A percentile compares a stretch with the other conserved stretches of the same genome.
phyloP scores from a whole-genome alignment of 2,329 filamentous ascomycete genomes.

The Penicillium sp. region DNA sequence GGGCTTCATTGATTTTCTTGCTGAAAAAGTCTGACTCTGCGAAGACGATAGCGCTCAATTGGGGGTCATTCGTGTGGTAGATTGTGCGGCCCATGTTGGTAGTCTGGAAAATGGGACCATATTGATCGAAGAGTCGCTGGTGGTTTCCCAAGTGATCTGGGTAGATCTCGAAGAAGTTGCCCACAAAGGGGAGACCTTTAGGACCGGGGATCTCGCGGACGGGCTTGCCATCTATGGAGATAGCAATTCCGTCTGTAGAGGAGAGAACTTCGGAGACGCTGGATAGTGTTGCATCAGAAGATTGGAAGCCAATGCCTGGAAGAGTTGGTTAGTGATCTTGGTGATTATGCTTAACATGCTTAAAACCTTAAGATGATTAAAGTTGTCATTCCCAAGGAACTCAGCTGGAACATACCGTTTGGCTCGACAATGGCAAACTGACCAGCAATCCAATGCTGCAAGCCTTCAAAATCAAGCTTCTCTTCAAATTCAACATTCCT shows the following conservation, averaged over 20 bases:
- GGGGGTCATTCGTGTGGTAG: constrained; percentile 60
- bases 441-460: constrained; percentile 34
- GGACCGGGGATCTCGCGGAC: constrained; percentile 36
- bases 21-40: constrained; percentile 60
- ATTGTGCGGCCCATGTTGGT: constrained; percentile 58
- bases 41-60: constrained; percentile 55
- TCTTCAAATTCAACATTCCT: constrained; percentile 32
- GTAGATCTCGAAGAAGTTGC: constrained; percentile 62
- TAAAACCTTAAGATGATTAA: background rate
- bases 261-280: constrained; percentile 22
- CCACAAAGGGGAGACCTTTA: constrained; percentile 48
- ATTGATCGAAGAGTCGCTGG: constrained; percentile 60
- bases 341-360: background rate
- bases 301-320: constrained; percentile 32
- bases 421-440: constrained; percentile 42
- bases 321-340: background rate
- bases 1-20: constrained; percentile 54
- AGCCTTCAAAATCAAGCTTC: constrained; percentile 25
- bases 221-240: constrained; percentile 39
- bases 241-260: constrained; percentile 24
- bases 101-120: constrained; percentile 60
- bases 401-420: constrained; percentile 28
- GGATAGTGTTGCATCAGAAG: constrained; percentile 17
- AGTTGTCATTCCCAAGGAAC: background rate
- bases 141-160: constrained; percentile 66